Evolutionary conservation across 2,329 filamentous ascomycete genomes (phyloP), one percentile per base, ranked within the genome.

Genomic region (Zalaria sp.): DNA sequence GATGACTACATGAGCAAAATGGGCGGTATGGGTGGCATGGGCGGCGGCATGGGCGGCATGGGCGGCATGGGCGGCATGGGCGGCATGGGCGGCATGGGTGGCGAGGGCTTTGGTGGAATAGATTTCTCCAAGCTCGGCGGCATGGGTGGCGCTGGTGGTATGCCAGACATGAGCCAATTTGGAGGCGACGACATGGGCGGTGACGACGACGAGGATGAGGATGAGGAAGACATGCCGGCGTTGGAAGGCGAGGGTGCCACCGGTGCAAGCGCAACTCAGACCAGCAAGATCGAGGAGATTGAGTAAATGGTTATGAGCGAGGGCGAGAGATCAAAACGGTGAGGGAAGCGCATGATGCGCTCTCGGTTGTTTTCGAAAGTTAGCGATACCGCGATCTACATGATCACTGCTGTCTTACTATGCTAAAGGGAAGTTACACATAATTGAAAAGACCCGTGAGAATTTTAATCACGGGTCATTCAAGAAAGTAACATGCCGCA

Each of bases 101-200:
- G 75, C 47, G 79, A 77, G 51, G 84, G 86, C 63, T 85, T 91
- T 50, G 79, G 83, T 55, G 84, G 83, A 55, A 91, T 94, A 59
- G 87, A 93, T 67, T 93, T 93, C 77, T 91, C 83, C 56, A 93
- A 93, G 73, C 80, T 93, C 48, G 81, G 79, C 49, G 58, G 53
- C 25, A 42, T 45, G 29, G 40, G 40, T 27, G 46, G 43, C 40
- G 41, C 43, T 39, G 46, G 46, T 29, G 46, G 46, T 41, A 59
- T 66, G 52, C 57, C 57, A 25, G 64, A 57, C 37, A 53, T 61
- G 47, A 54, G 52, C 37, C 55, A 46, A 44, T 54, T 44, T 25
- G 54, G 53, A 18, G 47, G 37, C n/a, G 40, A 27, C n/a, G 43
- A 27, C 7, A 29, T 37, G 18, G 39, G 27, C 10, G 36, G 51